Base-by-base conservation (phyloP, 306 rosid species). In the Boehmeria nivea region DNA sequence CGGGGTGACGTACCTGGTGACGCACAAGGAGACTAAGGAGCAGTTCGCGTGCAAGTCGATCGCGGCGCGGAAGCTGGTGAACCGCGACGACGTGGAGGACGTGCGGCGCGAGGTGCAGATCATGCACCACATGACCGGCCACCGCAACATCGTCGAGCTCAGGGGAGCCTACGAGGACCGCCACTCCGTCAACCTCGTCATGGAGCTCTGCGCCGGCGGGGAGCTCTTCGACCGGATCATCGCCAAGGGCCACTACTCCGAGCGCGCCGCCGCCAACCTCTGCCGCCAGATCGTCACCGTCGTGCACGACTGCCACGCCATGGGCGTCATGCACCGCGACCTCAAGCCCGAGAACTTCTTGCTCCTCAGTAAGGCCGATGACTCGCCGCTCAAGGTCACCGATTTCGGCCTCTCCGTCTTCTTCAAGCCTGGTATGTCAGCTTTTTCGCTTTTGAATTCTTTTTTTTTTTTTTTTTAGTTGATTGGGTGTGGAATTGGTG, bases 51-150 rank as follows among this genome's bases (percentile, higher is more conserved):
- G 98, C 75, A 87, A 91, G 66, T 82, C 96, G 21, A 91, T 91
- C 65, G 98, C 96, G 25, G 72, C 96, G 0, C 78, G 96, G 28
- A 91, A 87, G 73, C 88, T 91, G 25, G 37, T 77, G 8, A 67
- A 74, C 73, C 76, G 68, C 12, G 98, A 87, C 42, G 98, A 91
- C 57, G 44, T 87, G 24, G 98, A 91, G 4, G 98, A 87, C 50
- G 64, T 87, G 28, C 85, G 93, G 20, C 94, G 98, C 6, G 96
- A 87, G 72, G 96, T 87, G 3, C 98, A 91, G 72, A 91, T 91
- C 80, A 91, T 91, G 98, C 89, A 91, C 73, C 98, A 91, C 66
- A 90, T 91, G 50, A 91, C 98, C 17, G 98, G 98, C 23, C 96
- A 87, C 48, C 95, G 85, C 20, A 72, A 91, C 78, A 75, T 87